Evolutionary conservation across 352 stramenopile species (phyloP).

Genomic region (Pythium grandisporangium): DNA sequence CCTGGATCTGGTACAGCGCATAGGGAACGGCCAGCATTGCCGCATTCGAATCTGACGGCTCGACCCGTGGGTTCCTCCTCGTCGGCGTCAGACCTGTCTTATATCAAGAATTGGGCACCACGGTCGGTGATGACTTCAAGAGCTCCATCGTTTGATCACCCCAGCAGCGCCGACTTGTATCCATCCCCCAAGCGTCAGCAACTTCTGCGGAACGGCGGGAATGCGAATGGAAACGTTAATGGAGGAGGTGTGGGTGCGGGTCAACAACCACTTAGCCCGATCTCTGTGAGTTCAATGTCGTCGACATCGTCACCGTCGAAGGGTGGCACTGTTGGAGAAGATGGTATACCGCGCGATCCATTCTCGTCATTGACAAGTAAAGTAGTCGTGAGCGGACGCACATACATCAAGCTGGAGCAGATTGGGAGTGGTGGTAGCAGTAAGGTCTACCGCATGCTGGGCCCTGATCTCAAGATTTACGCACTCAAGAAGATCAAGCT

Average conservation of each 20-base stretch:
- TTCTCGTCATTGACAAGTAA: conserved; percentile 46
- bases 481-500: conserved; percentile 99
- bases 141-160: conserved; percentile 17
- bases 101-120: conserved; percentile 37
- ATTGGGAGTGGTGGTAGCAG: conserved; percentile 96
- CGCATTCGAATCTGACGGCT: too few species aligned
- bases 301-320: conserved; percentile 42
- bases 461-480: conserved; percentile 89
- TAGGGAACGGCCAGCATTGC: too few species aligned
- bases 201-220: conserved; percentile 11
- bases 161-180: conserved; percentile 12
- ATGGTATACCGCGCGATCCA: conserved; percentile 23
- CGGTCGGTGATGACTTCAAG: conserved; percentile 6
- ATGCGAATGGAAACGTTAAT: conserved; percentile 17
- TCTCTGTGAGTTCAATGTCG: conserved; percentile 40
- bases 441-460: conserved; percentile 96
- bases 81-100: conserved; percentile 15
- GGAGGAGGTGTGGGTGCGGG: too few species aligned
- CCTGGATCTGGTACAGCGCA: too few species aligned
- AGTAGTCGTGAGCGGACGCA: conserved; percentile 72
- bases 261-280: conserved; percentile 16
- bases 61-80: too few species aligned
- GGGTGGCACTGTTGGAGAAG: conserved; percentile 6
- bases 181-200: conserved; percentile 44
- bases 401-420: conserved; percentile 94